phyloP scores from a whole-genome alignment of 1,284 basidiomycete genomes.

The Coriolopsis trogii region DNA sequence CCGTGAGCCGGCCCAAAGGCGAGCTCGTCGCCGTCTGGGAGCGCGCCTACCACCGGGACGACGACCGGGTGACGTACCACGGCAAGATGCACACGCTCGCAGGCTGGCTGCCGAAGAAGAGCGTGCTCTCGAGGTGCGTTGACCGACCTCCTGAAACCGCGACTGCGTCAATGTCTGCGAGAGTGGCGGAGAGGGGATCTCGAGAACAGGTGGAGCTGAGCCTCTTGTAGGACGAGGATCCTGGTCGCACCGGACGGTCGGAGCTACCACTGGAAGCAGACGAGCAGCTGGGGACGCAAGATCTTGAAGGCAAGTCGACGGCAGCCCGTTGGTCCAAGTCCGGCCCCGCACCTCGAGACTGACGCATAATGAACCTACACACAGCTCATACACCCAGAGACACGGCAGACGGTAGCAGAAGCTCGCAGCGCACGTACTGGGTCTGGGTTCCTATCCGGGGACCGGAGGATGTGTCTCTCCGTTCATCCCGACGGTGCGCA shows the following conservation, averaged over 20 bases:
- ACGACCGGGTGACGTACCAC: conserved; percentile 6
- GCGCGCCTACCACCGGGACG: conserved; percentile 3
- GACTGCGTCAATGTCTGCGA: too few species aligned
- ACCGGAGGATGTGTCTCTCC: neutral
- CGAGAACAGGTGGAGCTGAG: too few species aligned
- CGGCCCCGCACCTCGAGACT: too few species aligned
- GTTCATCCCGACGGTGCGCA: neutral
- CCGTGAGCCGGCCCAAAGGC: neutral
- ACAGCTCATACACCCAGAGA: conserved; percentile 1
- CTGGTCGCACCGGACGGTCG: neutral
- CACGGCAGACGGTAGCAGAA: neutral
- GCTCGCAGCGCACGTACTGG: conserved; percentile 1
- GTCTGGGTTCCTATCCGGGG: neutral
- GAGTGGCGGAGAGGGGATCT: too few species aligned
- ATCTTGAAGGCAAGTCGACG: neutral
- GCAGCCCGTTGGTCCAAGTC: neutral
- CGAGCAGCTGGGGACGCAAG: neutral
- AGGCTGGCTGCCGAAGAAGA: conserved; percentile 10
- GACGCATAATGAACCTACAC: too few species aligned
- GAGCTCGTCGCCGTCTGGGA: conserved; percentile 8
- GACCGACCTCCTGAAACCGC: too few species aligned
- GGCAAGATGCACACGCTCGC: conserved; percentile 5
- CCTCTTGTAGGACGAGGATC: conserved; percentile 1
- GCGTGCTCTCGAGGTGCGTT: conserved; percentile 4
- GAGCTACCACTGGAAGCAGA: conserved; percentile 6